Evolutionary conservation across 306 rosid species (phyloP).

Genomic region (Citrullus mucosospermus): DNA sequence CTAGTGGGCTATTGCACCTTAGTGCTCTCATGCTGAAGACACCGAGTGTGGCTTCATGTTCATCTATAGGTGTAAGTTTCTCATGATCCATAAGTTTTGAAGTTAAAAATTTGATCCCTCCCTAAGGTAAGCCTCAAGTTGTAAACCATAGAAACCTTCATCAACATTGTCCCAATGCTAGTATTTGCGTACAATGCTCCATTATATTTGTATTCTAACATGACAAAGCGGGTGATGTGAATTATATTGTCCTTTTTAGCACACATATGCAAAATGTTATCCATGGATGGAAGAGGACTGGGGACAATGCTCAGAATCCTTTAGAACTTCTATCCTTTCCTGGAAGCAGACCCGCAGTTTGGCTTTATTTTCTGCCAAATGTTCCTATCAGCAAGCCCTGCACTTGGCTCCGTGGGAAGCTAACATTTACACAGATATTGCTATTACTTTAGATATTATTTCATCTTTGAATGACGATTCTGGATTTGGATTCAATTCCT

Average conservation of each 20-base stretch:
- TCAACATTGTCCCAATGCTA: not conserved
- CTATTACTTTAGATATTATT: slow-evolving; percentile 50
- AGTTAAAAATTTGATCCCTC: not conserved
- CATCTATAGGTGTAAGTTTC: not conserved
- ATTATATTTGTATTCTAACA: not conserved
- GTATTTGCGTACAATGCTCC: not conserved
- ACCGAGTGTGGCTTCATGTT: not conserved
- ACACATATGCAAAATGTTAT: slow-evolving; percentile 67
- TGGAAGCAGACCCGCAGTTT: slow-evolving; percentile 56
- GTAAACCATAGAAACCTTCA: not conserved
- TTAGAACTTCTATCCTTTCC: slow-evolving; percentile 49
- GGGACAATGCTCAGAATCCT: slow-evolving; percentile 49
- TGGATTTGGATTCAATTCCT: slow-evolving; percentile 23
- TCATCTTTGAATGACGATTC: slow-evolving; percentile 20
- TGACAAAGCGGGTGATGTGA: slow-evolving; percentile 1
- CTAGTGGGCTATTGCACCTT: not conserved
- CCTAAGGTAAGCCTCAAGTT: not conserved
- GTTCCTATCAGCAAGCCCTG: slow-evolving; percentile 81
- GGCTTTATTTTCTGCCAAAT: slow-evolving; percentile 52
- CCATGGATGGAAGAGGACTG: slow-evolving; percentile 71
- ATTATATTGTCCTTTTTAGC: slow-evolving; percentile 30
- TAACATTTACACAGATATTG: slow-evolving; percentile 68
- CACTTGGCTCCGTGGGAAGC: slow-evolving; percentile 90
- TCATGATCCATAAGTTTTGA: not conserved
- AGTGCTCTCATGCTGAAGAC: not conserved